These are phyloP conservation scores for Chrysanthemum lavandulifolium DNA, from an alignment of 129 eudicot species.

Conservation along the genomic window DNA sequence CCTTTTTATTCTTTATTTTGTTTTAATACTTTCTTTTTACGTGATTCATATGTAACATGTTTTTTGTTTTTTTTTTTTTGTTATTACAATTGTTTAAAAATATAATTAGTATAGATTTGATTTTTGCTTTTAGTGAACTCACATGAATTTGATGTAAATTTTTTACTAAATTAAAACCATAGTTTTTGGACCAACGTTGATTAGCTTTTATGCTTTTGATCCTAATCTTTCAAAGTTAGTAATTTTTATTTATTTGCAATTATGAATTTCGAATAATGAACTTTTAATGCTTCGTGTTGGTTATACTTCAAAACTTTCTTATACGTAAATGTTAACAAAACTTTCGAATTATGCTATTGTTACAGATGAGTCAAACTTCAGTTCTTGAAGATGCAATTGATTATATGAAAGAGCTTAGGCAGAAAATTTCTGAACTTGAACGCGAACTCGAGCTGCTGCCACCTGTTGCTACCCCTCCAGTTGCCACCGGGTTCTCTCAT, in stretches of 20 bases:
- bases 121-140: constrained; percentile 14
- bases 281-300: no score
- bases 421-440: constrained; percentile 62
- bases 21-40: not conserved
- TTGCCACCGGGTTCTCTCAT: constrained; percentile 48
- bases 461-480: not conserved
- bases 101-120: not conserved
- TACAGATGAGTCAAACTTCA: constrained; percentile 86
- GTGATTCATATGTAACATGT: constrained; percentile 17
- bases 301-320: not conserved
- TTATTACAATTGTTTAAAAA: no score
- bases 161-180: not conserved
- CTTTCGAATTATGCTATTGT: not conserved
- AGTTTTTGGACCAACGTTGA: constrained; percentile 3
- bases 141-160: constrained; percentile 13
- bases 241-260: no score
- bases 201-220: not conserved
- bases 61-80: not conserved
- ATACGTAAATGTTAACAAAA: not conserved
- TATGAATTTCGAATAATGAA: no score
- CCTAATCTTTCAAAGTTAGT: no score
- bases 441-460: constrained; percentile 63
- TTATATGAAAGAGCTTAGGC: constrained; percentile 67
- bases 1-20: no score
- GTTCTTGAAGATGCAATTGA: constrained; percentile 82